A percentile compares a stretch with the other conserved stretches of the same genome.
Evolutionary conservation across 805 yeast genomes (phyloP).

Genomic region (Candida vartiovaarae): DNA sequence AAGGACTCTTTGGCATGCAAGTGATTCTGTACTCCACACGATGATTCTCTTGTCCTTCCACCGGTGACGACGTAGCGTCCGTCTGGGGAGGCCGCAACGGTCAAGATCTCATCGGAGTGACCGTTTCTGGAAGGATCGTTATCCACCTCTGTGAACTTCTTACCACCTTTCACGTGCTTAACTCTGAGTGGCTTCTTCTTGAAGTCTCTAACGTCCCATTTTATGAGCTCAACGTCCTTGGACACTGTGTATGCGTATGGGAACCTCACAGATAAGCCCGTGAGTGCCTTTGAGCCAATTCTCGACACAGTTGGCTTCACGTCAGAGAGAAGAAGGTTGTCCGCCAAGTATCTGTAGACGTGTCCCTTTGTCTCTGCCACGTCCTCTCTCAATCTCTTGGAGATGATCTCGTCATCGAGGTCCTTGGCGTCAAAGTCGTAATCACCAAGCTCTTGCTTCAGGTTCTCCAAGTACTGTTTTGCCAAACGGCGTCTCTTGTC

Average conservation of each 20-base stretch:
- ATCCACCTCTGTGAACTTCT: constrained; percentile 30
- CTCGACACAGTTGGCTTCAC: constrained; percentile 40
- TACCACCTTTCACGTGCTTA: constrained; percentile 62
- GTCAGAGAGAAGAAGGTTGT: constrained; percentile 35
- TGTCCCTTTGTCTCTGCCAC: constrained; percentile 87
- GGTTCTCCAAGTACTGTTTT: constrained; percentile 78
- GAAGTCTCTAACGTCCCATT: constrained; percentile 62
- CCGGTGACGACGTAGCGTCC: constrained; percentile 90
- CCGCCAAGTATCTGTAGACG: constrained; percentile 63
- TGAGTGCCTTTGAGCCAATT: constrained; percentile 54
- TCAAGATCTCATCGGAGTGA: constrained; percentile 67
- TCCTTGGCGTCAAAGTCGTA: constrained; percentile 81
- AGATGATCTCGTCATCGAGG: constrained; percentile 77
- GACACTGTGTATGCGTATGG: constrained; percentile 67
- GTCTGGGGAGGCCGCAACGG: constrained; percentile 81
- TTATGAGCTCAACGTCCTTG: constrained; percentile 72
- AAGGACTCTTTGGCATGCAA: constrained; percentile 69
- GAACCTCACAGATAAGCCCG: constrained; percentile 34
- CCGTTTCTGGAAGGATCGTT: constrained; percentile 53
- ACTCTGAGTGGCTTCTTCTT: constrained; percentile 56
- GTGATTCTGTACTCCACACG: constrained; percentile 78
- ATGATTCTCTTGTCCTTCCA: constrained; percentile 76
- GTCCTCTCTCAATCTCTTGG: constrained; percentile 74
- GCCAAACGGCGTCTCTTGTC: constrained; percentile 94
- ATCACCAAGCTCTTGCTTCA: constrained; percentile 51